Conservation (phyloP, 208 protist genomes). For the Wallacemonas rigidus region DNA sequence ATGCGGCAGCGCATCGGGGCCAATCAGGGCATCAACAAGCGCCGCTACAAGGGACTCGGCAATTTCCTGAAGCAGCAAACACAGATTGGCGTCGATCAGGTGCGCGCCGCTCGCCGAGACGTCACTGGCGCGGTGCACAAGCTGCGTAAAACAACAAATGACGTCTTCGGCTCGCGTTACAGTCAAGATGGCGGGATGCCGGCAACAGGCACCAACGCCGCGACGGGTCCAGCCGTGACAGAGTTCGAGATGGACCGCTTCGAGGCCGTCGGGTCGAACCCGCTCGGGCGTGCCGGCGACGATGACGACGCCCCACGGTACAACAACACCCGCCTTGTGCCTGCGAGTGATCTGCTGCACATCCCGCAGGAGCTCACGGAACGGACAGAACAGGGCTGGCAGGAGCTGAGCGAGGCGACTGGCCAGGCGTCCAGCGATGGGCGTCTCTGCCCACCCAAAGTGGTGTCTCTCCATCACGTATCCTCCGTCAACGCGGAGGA, state of each 20-base stretch:
- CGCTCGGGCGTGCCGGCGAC: conserved; percentile 19
- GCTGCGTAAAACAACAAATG: conserved; percentile 25
- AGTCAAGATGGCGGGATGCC: not conserved
- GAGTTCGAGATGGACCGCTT: conserved; percentile 36
- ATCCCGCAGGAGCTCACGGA: conserved; percentile 28
- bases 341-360: conserved; percentile 33
- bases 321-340: conserved; percentile 39
- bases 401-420: conserved; percentile 25
- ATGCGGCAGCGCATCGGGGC: conserved; percentile 28
- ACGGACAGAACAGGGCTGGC: conserved; percentile 41
- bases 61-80: conserved; percentile 26
- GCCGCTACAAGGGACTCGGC: conserved; percentile 19
- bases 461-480: conserved; percentile 13
- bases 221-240: not conserved
- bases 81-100: conserved; percentile 20
- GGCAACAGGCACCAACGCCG: not conserved
- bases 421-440: conserved; percentile 17
- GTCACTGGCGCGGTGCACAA: conserved; percentile 33
- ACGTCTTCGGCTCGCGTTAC: not conserved
- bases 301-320: conserved; percentile 22
- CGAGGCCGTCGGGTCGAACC: conserved; percentile 23
- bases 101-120: conserved; percentile 23
- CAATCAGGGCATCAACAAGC: conserved; percentile 31
- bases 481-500: conserved; percentile 10
- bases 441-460: conserved; percentile 19